phyloP scores from a whole-genome alignment of 2,329 filamentous ascomycete genomes.

The Metarhizium brunneum region DNA sequence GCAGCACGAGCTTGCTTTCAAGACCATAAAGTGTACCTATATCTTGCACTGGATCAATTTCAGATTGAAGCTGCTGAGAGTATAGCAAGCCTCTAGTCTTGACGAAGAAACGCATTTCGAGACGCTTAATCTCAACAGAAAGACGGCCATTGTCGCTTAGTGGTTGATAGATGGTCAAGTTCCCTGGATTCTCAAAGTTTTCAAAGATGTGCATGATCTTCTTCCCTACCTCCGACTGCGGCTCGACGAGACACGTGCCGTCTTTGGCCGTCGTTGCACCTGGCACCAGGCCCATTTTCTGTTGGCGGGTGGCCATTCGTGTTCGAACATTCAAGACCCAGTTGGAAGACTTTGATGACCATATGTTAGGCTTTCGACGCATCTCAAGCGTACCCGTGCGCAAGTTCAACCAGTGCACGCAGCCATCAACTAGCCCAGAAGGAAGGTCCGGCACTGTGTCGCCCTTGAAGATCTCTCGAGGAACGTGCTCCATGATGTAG shows the following conservation, averaged over 20 bases:
- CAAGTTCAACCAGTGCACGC: slow-evolving; percentile 52
- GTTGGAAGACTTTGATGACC: slow-evolving; percentile 13
- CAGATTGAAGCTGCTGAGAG: slow-evolving; percentile 37
- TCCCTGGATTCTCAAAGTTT: slow-evolving; percentile 21
- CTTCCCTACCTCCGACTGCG: slow-evolving; percentile 30
- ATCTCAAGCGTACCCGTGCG: slow-evolving; percentile 35
- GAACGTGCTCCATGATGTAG: slow-evolving; percentile 24
- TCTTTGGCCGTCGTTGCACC: not conserved
- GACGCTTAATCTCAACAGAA: slow-evolving; percentile 38
- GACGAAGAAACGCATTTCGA: slow-evolving; percentile 46
- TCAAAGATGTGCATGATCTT: slow-evolving; percentile 34
- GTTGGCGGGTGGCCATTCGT: slow-evolving; percentile 9
- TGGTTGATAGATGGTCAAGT: slow-evolving; percentile 28
- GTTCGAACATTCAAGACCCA: slow-evolving; percentile 25
- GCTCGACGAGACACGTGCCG: slow-evolving; percentile 33
- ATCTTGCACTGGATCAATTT: slow-evolving; percentile 49
- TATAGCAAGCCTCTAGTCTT: slow-evolving; percentile 31
- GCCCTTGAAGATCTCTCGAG: slow-evolving; percentile 18
- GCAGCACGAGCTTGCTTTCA: slow-evolving; percentile 46
- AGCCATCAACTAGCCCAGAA: slow-evolving; percentile 35
- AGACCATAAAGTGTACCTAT: slow-evolving; percentile 52
- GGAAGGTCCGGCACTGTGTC: slow-evolving; percentile 38
- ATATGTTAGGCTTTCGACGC: slow-evolving; percentile 29
- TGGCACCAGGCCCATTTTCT: not conserved
- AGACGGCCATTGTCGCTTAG: slow-evolving; percentile 14